Base-by-base conservation (phyloP, 2,329 filamentous ascomycete species). In the Monosporascus sp. region DNA sequence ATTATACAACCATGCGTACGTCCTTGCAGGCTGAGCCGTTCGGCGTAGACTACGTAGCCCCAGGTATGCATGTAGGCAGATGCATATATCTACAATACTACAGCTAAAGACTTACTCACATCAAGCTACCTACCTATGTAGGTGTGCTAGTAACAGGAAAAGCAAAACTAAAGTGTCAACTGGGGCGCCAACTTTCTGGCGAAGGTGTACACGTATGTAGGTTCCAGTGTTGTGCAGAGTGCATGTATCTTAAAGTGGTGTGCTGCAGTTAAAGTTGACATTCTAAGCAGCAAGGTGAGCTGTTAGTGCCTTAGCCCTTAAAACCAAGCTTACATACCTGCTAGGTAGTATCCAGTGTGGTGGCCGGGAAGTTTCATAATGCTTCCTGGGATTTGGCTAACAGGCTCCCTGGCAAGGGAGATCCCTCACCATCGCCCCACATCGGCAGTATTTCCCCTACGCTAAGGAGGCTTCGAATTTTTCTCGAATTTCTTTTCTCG, bases 381-480 rank as follows among this genome's bases (percentile, higher is more conserved):
- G 14, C 43, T 46, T 46, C 43, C 43, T 22, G 24, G 43, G 43
- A 46, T 46, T 25, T 31, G 24, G 43, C 15, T n/a, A 17, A 22
- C 43, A 27, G 17, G 38, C 38, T 18, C 2, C 18, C 9, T 27
- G n/a, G 43, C 22, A 6, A 46, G 59, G 62, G 59, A 65, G 62
- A 66, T 64, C 64, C 60, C 61, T 62, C 51, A 53, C 50, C 36
- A 39, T 53, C 52, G 60, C 51, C 60, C 62, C 62, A 64, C 60
- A 57, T 58, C 58, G 60, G 58, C 62, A 61, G 64, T 62, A 64
- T 66, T 61, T 61, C 66, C 61, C 62, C 65, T 62, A 57, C 65
- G 60, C 66, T 67, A 66, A 53, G 54, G 43, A 54, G 57, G 53
- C 56, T 62, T 68, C 61, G 65, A 68, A 67, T 60, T 66, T 65